A percentile compares a stretch with the other conserved stretches of the same genome.
These are phyloP conservation scores for Trichoderma oligosporum DNA, from an alignment of 2,329 filamentous ascomycete genomes.

Conservation along the genomic window DNA sequence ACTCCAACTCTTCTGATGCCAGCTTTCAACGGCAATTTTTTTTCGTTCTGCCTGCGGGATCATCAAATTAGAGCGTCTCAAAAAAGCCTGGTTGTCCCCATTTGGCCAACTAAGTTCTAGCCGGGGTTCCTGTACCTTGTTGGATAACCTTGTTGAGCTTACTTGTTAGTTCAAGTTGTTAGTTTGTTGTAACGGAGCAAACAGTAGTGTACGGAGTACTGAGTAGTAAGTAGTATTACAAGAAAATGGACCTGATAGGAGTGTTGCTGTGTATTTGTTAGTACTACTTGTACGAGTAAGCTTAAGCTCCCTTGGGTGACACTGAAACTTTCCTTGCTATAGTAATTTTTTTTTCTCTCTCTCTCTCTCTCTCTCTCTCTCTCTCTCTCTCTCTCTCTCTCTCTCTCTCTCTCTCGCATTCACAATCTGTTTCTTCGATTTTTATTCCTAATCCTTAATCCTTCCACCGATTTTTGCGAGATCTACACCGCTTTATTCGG, in stretches of 20 bases:
- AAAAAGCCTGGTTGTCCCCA: conserved; percentile 19
- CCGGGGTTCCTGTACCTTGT: conserved; percentile 1
- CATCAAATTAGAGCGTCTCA: conserved; percentile 16
- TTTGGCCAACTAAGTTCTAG: conserved; percentile 12
- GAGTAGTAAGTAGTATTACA: neutral
- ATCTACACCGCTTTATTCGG: too few relatives aligned
- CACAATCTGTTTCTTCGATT: neutral
- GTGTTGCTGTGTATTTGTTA: neutral
- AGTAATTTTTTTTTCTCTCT: neutral
- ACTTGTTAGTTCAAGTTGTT: too few relatives aligned
- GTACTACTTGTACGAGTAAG: too few relatives aligned
- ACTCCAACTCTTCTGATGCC: too few relatives aligned
- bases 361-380: neutral
- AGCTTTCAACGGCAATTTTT: neutral
- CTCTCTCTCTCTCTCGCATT: neutral
- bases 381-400: neutral
- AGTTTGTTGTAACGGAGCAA: too few relatives aligned
- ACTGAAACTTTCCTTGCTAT: conserved; percentile 4
- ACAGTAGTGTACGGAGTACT: neutral
- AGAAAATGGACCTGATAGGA: neutral
- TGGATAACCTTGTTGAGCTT: neutral
- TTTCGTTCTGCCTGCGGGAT: conserved; percentile 3
- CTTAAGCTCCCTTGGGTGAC: too few relatives aligned
- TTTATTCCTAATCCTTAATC: too few relatives aligned
- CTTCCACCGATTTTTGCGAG: too few relatives aligned